These are phyloP conservation scores for Tuber umbilicatum DNA, from an alignment of 495 filamentous ascomycete species.

Conservation along the genomic window DNA sequence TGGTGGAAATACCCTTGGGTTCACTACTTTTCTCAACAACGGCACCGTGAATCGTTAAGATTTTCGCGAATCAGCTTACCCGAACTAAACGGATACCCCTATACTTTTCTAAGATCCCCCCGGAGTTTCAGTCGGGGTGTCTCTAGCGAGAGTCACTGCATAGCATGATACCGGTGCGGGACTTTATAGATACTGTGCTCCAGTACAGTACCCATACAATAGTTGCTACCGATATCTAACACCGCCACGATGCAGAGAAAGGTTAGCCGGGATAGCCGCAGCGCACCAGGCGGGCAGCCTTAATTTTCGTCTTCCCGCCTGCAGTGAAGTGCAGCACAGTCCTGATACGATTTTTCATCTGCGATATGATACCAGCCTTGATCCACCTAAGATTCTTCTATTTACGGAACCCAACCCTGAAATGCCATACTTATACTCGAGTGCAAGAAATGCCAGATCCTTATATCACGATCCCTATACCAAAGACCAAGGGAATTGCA, in stretches of 20 bases:
- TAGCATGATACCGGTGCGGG: no score
- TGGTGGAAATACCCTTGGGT: no score
- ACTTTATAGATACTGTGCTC: no score
- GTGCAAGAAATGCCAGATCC: neutral
- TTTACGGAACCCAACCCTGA: neutral
- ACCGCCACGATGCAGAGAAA: neutral
- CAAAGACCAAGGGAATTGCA: neutral
- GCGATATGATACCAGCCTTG: neutral
- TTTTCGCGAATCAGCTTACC: no score
- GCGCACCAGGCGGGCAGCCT: neutral
- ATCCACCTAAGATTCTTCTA: neutral
- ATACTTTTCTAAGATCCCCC: no score
- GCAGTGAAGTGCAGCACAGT: neutral
- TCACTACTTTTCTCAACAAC: no score
- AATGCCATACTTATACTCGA: neutral
- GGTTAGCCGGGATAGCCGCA: neutral
- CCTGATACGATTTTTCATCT: neutral
- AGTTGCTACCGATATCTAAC: no score
- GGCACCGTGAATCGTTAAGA: no score
- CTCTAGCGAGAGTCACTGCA: no score
- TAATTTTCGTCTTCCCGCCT: neutral
- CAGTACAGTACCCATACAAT: no score
- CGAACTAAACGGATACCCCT: no score
- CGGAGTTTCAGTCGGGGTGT: no score
- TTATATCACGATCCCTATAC: neutral